Percentiles rank a stretch among this genome's conserved stretches.
These are phyloP conservation scores for Debaryomycetaceae sp. DNA, from an alignment of 1,139 yeast species.

Conservation along the genomic window DNA sequence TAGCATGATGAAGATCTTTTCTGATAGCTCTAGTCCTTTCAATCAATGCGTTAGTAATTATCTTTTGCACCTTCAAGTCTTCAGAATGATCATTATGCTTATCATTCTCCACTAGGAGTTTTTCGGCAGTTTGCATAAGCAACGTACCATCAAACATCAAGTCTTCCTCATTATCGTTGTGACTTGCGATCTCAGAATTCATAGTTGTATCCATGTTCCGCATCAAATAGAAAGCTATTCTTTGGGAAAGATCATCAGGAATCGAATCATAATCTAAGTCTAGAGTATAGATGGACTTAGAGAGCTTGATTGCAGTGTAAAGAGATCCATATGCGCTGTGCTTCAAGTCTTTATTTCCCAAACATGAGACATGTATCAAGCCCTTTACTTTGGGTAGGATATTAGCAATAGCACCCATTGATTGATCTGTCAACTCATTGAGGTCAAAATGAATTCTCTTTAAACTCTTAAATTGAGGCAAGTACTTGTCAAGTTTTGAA, in stretches of 20 bases:
- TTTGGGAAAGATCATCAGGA: constrained; percentile 67
- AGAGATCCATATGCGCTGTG: constrained; percentile 62
- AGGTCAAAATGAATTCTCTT: constrained; percentile 76
- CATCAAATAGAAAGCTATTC: constrained; percentile 79
- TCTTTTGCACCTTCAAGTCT: constrained; percentile 36
- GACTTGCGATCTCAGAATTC: constrained; percentile 35
- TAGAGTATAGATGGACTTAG: constrained; percentile 61
- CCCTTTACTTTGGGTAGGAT: constrained; percentile 65
- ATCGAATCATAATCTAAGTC: constrained; percentile 70
- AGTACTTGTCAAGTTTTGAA: constrained; percentile 53
- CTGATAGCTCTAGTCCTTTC: constrained; percentile 42
- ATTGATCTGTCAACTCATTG: constrained; percentile 60
- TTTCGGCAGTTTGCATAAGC: constrained; percentile 65
- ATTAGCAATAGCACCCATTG: constrained; percentile 65
- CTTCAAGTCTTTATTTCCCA: constrained; percentile 59
- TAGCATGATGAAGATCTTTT: constrained; percentile 38
- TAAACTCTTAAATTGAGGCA: constrained; percentile 64
- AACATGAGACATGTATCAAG: constrained; percentile 73
- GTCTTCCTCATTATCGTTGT: constrained; percentile 36
- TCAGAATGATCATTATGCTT: constrained; percentile 27
- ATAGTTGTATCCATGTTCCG: constrained; percentile 70
- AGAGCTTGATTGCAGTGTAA: constrained; percentile 66
- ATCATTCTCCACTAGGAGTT: constrained; percentile 44
- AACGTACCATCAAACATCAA: constrained; percentile 47
- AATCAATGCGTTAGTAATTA: constrained; percentile 40